Percentiles rank a stretch among this genome's conserved stretches.
Evolutionary conservation across 768 basidiomycete species (phyloP).

Genomic region (Tylopilus intermedius): DNA sequence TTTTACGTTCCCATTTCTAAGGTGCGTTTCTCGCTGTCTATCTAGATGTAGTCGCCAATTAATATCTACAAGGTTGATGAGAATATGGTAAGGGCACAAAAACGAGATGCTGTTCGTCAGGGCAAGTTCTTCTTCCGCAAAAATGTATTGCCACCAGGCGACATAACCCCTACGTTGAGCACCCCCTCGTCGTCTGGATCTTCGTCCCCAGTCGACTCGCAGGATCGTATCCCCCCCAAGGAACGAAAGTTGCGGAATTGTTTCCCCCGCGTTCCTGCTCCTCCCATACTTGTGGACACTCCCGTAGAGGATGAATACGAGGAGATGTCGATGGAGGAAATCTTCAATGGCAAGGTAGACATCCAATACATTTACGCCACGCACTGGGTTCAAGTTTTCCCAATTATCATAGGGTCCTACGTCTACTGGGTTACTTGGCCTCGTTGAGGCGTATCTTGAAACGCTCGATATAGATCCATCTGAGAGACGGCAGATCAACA

Average conservation of each 20-base stretch:
- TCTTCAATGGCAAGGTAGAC: slow-evolving; percentile 86
- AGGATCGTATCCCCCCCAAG: slow-evolving; percentile 40
- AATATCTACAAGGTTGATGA: slow-evolving; percentile 72
- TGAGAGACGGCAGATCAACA: slow-evolving; percentile 57
- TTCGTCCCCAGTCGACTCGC: slow-evolving; percentile 34
- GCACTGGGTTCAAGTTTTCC: not conserved
- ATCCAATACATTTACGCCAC: slow-evolving; percentile 1
- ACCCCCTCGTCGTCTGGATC: slow-evolving; percentile 41
- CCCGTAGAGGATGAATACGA: slow-evolving; percentile 80
- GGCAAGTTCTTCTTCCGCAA: slow-evolving; percentile 89
- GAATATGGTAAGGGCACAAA: slow-evolving; percentile 91
- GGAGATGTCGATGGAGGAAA: slow-evolving; percentile 88
- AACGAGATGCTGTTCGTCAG: slow-evolving; percentile 67
- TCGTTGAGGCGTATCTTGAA: slow-evolving; percentile 81
- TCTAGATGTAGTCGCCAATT: not conserved
- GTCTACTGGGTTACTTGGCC: slow-evolving; percentile 77
- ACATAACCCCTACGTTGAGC: slow-evolving; percentile 35
- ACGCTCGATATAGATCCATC: slow-evolving; percentile 71
- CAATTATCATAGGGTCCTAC: slow-evolving; percentile 42
- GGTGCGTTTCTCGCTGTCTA: slow-evolving; percentile 36
- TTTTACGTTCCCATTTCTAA: slow-evolving; percentile 97
- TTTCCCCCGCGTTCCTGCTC: slow-evolving; percentile 49
- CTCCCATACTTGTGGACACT: slow-evolving; percentile 47
- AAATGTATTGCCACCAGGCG: slow-evolving; percentile 62
- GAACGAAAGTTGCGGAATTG: slow-evolving; percentile 69